Base-by-base conservation (phyloP, 2,329 filamentous ascomycete species). In the Endoconidiophora laricicola region DNA sequence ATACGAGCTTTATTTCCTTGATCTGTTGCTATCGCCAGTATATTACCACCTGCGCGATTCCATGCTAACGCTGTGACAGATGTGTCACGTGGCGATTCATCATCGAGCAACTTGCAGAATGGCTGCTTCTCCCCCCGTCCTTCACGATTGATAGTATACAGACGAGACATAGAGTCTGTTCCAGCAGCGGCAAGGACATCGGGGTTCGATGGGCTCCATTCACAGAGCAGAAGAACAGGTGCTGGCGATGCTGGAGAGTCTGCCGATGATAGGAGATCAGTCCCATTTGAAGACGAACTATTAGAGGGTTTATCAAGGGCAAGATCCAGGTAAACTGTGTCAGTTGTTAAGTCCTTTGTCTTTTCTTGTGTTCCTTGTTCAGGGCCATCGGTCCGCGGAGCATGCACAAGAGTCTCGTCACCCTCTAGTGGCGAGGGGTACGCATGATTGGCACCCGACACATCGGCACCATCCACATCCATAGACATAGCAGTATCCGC, bases 81-180 rank as follows among this genome's bases (percentile, higher is more conserved):
- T 1, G 74, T 70, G 52, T 68, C 66, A 44, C 63, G 62, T n/a
- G 71, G 68, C 18, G 70, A 65, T 43, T 72, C 70, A 36, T 74
- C 69, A 54, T 77, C 72, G 44, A 78, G 62, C 46, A 81, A 64
- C 55, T 63, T 65, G 53, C 64, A 63, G 57, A 66, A 71, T 46
- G 67, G 64, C 48, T 66, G 66, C 55, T 63, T 62, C 54, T 45
- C 48, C 6, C 46, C 40, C 14, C 43, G 33, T 58, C 69, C 64
- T 60, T 67, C 68, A 70, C 71, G 72, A 62, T 73, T 71, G 57
- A 81, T 63, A 55, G 73, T 79, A 77, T 78, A 81, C 66, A 81
- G 70, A 56, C 77, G 76, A 69, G 77, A 78, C 75, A 81, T 75
- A 65, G 77, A 75, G 69, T 81, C 78, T 62, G 76, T 80, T 59